Conservation (phyloP, 1,284 basidiomycete genomes). For the Ceratobasidium sp. region DNA sequence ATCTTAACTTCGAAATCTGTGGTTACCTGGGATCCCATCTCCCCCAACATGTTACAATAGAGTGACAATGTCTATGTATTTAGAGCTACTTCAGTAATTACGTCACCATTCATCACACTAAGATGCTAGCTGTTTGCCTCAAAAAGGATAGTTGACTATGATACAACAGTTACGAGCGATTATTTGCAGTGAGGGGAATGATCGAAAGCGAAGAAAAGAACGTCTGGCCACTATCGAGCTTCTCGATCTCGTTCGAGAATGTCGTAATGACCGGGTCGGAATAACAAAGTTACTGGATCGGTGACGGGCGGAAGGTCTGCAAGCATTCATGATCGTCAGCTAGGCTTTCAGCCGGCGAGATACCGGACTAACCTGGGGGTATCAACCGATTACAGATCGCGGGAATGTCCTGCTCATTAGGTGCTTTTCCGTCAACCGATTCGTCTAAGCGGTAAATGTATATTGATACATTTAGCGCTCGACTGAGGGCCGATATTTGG, state of each 20-base stretch:
- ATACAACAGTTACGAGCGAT: conserved; percentile 13
- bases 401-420: conserved; percentile 24
- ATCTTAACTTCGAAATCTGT: not conserved
- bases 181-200: not conserved
- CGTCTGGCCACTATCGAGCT: not conserved
- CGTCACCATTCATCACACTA: conserved; percentile 19
- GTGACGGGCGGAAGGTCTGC: conserved; percentile 1
- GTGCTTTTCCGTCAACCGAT: conserved; percentile 20
- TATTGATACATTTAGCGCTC: conserved; percentile 25
- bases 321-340: not conserved
- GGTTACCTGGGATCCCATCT: not conserved
- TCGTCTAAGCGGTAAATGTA: conserved; percentile 42
- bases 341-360: not conserved
- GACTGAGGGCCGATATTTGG: conserved; percentile 43
- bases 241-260: conserved; percentile 37
- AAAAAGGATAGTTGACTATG: conserved; percentile 33
- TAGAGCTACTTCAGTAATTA: conserved; percentile 4
- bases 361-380: conserved; percentile 17
- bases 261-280: conserved; percentile 41
- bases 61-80: conserved; percentile 4
- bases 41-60: no score
- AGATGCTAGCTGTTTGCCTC: not conserved
- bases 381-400: conserved; percentile 35
- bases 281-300: conserved; percentile 36
- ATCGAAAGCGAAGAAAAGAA: conserved; percentile 34